Percentiles rank a stretch among this genome's conserved stretches.
These are phyloP conservation scores for Penicillium palitans DNA, from an alignment of 2,329 filamentous ascomycete species.

Conservation along the genomic window DNA sequence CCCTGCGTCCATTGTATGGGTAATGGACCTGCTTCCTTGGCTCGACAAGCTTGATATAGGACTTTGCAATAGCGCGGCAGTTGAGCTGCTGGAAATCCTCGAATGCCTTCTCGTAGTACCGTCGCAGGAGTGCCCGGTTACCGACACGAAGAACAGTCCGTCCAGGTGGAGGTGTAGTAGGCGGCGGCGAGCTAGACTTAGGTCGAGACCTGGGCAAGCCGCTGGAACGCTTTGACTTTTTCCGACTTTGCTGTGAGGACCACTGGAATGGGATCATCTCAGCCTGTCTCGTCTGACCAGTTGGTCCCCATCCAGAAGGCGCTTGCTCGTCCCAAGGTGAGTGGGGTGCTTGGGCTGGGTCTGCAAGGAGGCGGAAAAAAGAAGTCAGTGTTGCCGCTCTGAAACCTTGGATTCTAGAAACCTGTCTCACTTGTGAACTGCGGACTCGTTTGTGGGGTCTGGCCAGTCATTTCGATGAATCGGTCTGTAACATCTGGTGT, in stretches of 20 bases:
- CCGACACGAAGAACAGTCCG: conserved; percentile 33
- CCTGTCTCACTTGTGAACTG: conserved; percentile 29
- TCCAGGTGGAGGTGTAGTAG: conserved; percentile 16
- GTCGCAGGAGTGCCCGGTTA: conserved; percentile 28
- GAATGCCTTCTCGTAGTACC: conserved; percentile 45
- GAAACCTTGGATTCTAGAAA: neutral
- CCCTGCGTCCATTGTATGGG: conserved; percentile 48
- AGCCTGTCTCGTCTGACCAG: conserved; percentile 17
- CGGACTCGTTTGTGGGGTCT: conserved; percentile 22
- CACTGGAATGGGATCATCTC: conserved; percentile 37
- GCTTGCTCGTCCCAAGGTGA: conserved; percentile 18
- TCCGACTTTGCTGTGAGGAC: conserved; percentile 30
- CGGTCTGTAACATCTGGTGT: conserved; percentile 38
- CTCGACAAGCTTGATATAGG: conserved; percentile 50
- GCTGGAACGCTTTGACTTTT: conserved; percentile 26
- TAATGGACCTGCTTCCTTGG: conserved; percentile 51
- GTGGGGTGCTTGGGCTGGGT: conserved; percentile 8
- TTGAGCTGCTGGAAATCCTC: conserved; percentile 48
- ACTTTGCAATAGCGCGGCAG: conserved; percentile 48
- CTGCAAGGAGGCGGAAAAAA: neutral
- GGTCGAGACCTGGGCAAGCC: conserved; percentile 20
- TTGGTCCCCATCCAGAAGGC: conserved; percentile 27
- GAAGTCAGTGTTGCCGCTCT: neutral
- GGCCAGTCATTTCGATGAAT: conserved; percentile 33
- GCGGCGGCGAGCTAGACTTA: conserved; percentile 22